Evolutionary conservation across 73 alveolate species (phyloP).

Genomic region (Paraurostyla sp.): DNA sequence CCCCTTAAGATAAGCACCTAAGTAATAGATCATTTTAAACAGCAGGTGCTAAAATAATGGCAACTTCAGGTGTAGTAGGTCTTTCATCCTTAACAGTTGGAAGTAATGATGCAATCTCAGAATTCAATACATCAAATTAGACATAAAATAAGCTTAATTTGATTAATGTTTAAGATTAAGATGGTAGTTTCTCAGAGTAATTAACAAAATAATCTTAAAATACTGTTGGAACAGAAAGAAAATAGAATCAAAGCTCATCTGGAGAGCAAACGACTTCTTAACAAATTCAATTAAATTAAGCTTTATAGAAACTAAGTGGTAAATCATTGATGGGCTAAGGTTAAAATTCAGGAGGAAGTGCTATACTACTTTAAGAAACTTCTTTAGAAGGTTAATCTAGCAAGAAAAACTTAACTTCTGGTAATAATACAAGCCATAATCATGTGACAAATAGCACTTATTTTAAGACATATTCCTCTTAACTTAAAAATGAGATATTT

Average conservation of each 20-base stretch:
- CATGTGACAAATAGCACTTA: not conserved
- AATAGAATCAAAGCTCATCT: not conserved
- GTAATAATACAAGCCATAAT: not conserved
- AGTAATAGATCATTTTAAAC: conserved; percentile 31
- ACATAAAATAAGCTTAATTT: too few relatives aligned
- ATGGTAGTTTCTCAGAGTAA: too few relatives aligned
- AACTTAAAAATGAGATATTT: conserved; percentile 8
- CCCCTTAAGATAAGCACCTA: conserved; percentile 18
- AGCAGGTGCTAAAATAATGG: too few relatives aligned
- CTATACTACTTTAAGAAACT: too few relatives aligned
- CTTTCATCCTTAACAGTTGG: too few relatives aligned
- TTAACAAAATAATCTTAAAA: too few relatives aligned
- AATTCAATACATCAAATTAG: too few relatives aligned
- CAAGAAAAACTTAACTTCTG: not conserved
- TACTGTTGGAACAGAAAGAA: conserved; percentile 21
- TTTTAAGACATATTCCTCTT: conserved; percentile 2
- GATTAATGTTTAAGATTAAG: too few relatives aligned
- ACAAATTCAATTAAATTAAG: not conserved
- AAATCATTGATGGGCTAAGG: too few relatives aligned
- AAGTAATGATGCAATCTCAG: too few relatives aligned
- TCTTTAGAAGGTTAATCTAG: not conserved
- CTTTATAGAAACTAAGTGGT: conserved; percentile 30
- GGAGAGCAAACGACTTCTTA: not conserved
- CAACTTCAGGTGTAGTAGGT: too few relatives aligned
- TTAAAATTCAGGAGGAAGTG: too few relatives aligned